Evolutionary conservation across 805 yeast species (phyloP).

Genomic region (Candida krabiensis): DNA sequence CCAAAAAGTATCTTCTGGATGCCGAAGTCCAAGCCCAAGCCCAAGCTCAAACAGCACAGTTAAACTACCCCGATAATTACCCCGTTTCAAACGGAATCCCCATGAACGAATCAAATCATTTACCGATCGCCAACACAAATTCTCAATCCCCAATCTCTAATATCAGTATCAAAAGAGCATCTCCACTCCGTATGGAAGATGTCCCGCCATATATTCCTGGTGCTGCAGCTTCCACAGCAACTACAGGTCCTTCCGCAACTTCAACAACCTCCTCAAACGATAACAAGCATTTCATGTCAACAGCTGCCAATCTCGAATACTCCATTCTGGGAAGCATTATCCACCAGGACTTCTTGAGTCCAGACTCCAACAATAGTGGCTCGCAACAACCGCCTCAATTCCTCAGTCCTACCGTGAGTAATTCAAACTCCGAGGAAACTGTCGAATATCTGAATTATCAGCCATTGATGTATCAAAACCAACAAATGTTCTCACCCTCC

Average conservation of each 20-base stretch:
- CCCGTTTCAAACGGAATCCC: neutral
- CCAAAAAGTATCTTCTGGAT: constrained; percentile 64
- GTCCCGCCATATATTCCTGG: neutral
- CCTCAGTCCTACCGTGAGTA: constrained; percentile 37
- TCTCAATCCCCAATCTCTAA: neutral
- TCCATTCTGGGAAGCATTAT: constrained; percentile 66
- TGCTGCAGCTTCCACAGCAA: no score
- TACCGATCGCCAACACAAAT: neutral
- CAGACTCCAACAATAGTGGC: constrained; percentile 9
- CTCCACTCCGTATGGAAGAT: constrained; percentile 17
- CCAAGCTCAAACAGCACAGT: neutral
- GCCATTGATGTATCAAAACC: constrained; percentile 22
- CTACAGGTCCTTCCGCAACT: no score
- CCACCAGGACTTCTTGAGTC: constrained; percentile 42
- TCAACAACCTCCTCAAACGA: neutral
- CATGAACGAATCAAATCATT: neutral
- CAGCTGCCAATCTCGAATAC: constrained; percentile 74
- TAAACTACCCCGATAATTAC: neutral
- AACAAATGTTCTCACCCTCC: constrained; percentile 7
- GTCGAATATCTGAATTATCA: constrained; percentile 26
- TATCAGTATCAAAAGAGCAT: no score
- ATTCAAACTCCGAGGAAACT: constrained; percentile 30
- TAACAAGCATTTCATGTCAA: constrained; percentile 49
- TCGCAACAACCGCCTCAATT: constrained; percentile 18
- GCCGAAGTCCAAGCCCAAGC: neutral